phyloP scores from a whole-genome alignment of 257 asterid species.

The Capsicum pubescens region DNA sequence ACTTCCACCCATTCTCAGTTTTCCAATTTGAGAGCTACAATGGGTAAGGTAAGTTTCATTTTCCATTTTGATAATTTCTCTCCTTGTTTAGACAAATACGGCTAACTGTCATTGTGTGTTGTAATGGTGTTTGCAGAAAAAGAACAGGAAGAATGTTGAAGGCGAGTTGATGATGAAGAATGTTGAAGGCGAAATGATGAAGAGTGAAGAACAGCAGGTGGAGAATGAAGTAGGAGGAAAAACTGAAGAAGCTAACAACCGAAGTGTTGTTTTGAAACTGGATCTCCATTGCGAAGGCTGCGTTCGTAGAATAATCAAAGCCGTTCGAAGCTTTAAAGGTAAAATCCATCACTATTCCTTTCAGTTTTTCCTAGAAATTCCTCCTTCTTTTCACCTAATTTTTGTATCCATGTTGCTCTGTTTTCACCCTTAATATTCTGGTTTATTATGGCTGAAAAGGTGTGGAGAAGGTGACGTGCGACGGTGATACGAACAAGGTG shows the following conservation, averaged over 20 bases:
- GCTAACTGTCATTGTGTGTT: neutral
- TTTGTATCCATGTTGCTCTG: neutral
- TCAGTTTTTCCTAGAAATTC: neutral
- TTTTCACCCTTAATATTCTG: neutral
- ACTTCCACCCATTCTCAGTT: neutral
- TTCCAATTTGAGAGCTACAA: neutral
- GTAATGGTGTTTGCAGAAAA: neutral
- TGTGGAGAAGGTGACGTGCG: conserved; percentile 50
- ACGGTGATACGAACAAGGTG: conserved; percentile 54
- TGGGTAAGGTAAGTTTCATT: neutral
- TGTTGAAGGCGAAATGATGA: conserved; percentile 32
- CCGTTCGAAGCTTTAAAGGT: conserved; percentile 67
- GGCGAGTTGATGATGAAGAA: conserved; percentile 33
- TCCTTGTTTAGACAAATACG: neutral
- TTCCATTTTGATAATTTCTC: neutral
- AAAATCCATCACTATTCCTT: neutral
- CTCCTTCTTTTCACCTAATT: neutral
- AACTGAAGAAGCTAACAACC: conserved; percentile 33
- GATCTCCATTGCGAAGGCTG: conserved; percentile 91
- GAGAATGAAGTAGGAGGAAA: conserved; percentile 37
- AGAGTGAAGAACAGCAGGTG: conserved; percentile 24
- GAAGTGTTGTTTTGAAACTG: conserved; percentile 59
- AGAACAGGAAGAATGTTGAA: conserved; percentile 33
- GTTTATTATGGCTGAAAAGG: conserved; percentile 31
- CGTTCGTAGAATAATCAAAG: conserved; percentile 55